Evolutionary conservation across 2,329 filamentous ascomycete genomes (phyloP).

Genomic region (Phoma sp.): DNA sequence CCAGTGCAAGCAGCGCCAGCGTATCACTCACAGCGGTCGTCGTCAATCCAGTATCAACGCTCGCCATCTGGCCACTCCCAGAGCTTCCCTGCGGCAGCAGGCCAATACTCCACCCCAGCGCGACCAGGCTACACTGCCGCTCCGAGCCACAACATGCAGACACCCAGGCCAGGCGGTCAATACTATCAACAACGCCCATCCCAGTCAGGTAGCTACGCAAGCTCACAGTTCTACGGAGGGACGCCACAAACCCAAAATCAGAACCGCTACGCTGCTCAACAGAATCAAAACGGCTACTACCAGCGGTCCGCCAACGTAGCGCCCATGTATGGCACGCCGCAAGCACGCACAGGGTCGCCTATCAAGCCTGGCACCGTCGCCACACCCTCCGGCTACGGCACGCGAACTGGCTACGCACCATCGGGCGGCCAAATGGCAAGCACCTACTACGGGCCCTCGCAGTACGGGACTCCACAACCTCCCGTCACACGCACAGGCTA

Average conservation of each 20-base stretch:
- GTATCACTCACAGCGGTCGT: conserved; percentile 47
- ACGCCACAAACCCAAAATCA: conserved; percentile 43
- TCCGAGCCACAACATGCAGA: conserved; percentile 41
- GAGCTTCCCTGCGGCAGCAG: conserved; percentile 36
- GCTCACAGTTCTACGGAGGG: conserved; percentile 42
- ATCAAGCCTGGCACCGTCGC: conserved; percentile 39
- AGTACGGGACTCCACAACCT: conserved; percentile 41
- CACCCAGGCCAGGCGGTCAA: conserved; percentile 37
- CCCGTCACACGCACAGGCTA: conserved; percentile 32
- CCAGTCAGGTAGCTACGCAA: conserved; percentile 34
- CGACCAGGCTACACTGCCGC: conserved; percentile 36
- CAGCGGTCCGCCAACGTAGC: conserved; percentile 43
- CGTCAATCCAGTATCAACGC: conserved; percentile 45
- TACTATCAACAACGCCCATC: conserved; percentile 42
- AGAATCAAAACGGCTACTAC: conserved; percentile 40
- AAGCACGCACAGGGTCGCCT: conserved; percentile 44
- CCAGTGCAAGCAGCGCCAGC: conserved; percentile 38
- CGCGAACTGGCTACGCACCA: conserved; percentile 38
- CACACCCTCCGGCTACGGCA: conserved; percentile 32
- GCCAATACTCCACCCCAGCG: conserved; percentile 36
- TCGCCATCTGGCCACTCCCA: conserved; percentile 39
- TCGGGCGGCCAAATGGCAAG: conserved; percentile 40
- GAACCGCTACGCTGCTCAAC: conserved; percentile 40
- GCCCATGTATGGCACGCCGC: conserved; percentile 42
- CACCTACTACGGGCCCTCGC: conserved; percentile 42